These are phyloP conservation scores for Salvia hispanica DNA, from an alignment of 257 asterid species.

Conservation along the genomic window DNA sequence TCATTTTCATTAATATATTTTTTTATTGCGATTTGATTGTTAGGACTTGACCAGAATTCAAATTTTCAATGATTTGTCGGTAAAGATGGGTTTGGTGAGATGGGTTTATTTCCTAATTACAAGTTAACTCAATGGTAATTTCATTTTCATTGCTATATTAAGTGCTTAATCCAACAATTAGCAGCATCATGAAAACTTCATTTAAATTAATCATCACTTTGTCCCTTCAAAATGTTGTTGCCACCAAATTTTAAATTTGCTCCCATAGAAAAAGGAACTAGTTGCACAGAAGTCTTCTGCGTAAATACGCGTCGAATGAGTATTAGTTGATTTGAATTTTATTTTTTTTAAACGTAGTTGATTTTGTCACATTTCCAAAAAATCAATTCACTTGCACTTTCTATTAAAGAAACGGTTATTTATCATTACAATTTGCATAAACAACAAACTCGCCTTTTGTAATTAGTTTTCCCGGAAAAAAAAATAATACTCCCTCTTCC, in stretches of 20 bases:
- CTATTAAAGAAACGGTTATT: too few species aligned
- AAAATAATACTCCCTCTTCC: too few species aligned
- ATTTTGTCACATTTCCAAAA: too few species aligned
- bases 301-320: too few species aligned
- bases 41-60: not conserved
- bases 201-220: not conserved
- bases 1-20: not conserved
- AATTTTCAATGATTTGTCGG: conserved; percentile 31
- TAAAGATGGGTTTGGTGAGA: not conserved
- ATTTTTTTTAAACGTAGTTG: too few species aligned
- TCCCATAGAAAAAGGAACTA: too few species aligned
- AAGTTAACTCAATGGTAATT: conserved; percentile 28
- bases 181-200: conserved; percentile 35
- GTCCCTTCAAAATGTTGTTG: not conserved
- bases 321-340: too few species aligned
- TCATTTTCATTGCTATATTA: not conserved
- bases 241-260: not conserved
- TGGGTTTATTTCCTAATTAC: conserved; percentile 6
- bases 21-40: not conserved
- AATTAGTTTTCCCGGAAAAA: too few species aligned
- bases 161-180: conserved; percentile 21
- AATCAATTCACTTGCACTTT: too few species aligned
- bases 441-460: too few species aligned
- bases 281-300: too few species aligned
- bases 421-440: too few species aligned